These are phyloP conservation scores for Salix suchowensis DNA, from an alignment of 345 rosid genomes.

Conservation along the genomic window DNA sequence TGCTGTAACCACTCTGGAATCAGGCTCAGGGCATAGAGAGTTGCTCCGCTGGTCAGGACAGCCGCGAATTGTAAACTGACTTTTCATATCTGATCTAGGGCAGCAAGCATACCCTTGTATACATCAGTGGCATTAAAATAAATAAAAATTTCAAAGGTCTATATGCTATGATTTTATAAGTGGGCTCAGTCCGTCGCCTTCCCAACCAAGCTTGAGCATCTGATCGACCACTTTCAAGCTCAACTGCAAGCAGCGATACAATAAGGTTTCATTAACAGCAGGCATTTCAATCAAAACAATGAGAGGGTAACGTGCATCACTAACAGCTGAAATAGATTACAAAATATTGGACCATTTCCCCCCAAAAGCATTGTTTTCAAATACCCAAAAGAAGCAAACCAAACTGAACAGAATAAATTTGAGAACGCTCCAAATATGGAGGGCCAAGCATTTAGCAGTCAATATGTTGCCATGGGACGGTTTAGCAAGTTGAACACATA, in stretches of 20 bases:
- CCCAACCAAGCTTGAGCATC: constrained; percentile 99
- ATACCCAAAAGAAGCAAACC: neutral
- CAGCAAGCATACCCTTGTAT: constrained; percentile 10
- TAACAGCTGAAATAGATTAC: neutral
- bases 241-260: constrained; percentile 44
- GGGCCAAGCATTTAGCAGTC: neutral
- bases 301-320: neutral
- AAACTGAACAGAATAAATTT: neutral
- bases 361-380: neutral
- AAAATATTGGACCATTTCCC: neutral
- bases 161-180: constrained; percentile 41
- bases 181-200: constrained; percentile 73
- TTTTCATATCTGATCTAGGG: neutral
- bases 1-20: constrained; percentile 5
- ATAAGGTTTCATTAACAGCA: neutral
- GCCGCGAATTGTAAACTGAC: constrained; percentile 8
- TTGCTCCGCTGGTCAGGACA: constrained; percentile 5
- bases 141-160: constrained; percentile 8
- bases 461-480: neutral
- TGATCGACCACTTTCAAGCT: constrained; percentile 90
- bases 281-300: neutral
- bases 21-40: neutral
- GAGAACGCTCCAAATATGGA: neutral
- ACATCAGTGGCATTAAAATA: constrained; percentile 2
- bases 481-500: neutral